Evolutionary conservation across 2,329 filamentous ascomycete species (phyloP).

Genomic region (Epichloe bromicola): DNA sequence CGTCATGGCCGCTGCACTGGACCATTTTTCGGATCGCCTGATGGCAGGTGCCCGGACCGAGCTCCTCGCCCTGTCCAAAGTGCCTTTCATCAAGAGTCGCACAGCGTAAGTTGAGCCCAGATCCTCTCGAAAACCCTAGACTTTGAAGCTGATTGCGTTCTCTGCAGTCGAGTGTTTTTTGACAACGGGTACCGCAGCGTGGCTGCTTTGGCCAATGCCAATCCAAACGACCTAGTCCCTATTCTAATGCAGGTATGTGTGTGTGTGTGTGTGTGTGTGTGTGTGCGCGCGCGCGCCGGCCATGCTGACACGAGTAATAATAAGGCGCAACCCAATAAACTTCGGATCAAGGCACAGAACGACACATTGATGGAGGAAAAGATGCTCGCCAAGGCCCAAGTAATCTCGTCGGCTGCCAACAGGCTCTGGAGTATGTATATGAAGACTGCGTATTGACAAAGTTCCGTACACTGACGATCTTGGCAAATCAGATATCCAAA

Average conservation of each 20-base stretch:
- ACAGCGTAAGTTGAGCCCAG: slow-evolving; percentile 40
- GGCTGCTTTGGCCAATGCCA: slow-evolving; percentile 54
- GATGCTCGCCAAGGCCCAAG: slow-evolving; percentile 50
- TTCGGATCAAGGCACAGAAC: slow-evolving; percentile 38
- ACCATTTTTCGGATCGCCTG: slow-evolving; percentile 63
- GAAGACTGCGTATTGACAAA: not conserved
- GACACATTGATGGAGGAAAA: slow-evolving; percentile 51
- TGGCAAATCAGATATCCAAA: slow-evolving; percentile 28
- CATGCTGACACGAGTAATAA: slow-evolving; percentile 1
- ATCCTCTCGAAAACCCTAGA: not conserved
- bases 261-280: not conserved
- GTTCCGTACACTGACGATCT: not conserved
- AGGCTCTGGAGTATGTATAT: slow-evolving; percentile 49
- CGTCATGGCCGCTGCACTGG: slow-evolving; percentile 56
- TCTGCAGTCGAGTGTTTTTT: slow-evolving; percentile 46
- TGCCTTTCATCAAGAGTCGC: slow-evolving; percentile 64
- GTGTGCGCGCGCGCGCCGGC: not conserved
- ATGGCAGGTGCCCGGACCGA: slow-evolving; percentile 60
- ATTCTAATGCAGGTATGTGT: slow-evolving; percentile 53
- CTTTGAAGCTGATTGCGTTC: not conserved
- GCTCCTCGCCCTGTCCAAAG: slow-evolving; percentile 55
- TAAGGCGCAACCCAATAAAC: slow-evolving; percentile 54
- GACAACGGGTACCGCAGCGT: slow-evolving; percentile 63
- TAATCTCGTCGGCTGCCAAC: slow-evolving; percentile 57
- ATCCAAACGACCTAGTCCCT: slow-evolving; percentile 53